Base-by-base conservation (phyloP, 257 asterid genomes). In the Gardenia jasminoides region DNA sequence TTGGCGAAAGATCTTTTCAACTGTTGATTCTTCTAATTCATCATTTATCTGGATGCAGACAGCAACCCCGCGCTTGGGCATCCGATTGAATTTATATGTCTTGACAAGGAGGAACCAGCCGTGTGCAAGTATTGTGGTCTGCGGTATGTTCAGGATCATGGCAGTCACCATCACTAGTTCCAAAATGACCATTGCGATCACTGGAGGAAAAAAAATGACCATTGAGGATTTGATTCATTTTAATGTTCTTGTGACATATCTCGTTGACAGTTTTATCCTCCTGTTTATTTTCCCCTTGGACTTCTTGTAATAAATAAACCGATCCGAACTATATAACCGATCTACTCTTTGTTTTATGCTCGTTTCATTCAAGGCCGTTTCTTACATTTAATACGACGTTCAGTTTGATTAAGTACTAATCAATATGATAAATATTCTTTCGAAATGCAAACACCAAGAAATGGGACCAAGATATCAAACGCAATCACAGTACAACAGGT, bases 11-110 rank as follows among this genome's bases (percentile, higher is more conserved):
- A 64, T 17, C 43, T 36, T 54, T 30, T 19, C 31, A 22, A 16
- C 33, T 52, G 28, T 16, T 12, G 15, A 6, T 44, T 26, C 16
- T 43, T 76, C 75, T 24, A 54, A 59, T 47, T 43, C 26, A 36
- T 59, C 47, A 26, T 76, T 50, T 68, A 20, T 67, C 36, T 70
- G 68, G 76, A 74, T 80, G 88, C 95, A 94, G 99, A 94, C 83
- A 78, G 56, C 20, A 7, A 92, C 82, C 92, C 91, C 9, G 92
- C 98, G 56, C 91, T 93, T 15, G 99, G 98, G 76, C 98, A 94
- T 85, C 99, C 99, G 50, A 83, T 94, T 59, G 99, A 94, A 87
- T 91, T 90, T 88, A 94, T 94, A 83, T 93, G 99, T 78, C 98
- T 94, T 28, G 98, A 94, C 84, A 87, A 87, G 89, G 90, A 79